A percentile compares a stretch with the other conserved stretches of the same genome.
These are phyloP conservation scores for Rhodomyrtus tomentosa DNA, from an alignment of 345 rosid species.

Conservation along the genomic window DNA sequence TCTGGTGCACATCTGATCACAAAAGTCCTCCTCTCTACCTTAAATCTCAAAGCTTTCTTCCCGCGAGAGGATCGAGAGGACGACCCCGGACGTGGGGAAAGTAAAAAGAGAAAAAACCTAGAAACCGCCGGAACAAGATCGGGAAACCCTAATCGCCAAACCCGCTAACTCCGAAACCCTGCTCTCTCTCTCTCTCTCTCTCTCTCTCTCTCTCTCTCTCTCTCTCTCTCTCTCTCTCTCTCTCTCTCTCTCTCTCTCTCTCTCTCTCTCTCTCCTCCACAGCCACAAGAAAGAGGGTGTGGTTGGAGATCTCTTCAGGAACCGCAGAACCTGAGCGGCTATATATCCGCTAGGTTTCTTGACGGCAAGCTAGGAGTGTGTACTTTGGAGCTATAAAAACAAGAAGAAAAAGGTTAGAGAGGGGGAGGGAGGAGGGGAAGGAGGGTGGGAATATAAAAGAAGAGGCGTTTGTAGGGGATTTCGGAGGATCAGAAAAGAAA, in stretches of 20 bases:
- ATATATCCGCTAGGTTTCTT: background rate
- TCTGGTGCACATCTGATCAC: constrained; percentile 13
- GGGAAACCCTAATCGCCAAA: background rate
- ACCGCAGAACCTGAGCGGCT: background rate
- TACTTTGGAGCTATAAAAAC: background rate
- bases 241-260: no score
- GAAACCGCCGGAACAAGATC: background rate
- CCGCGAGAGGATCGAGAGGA: background rate
- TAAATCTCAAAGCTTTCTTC: background rate
- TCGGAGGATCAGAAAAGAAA: background rate
- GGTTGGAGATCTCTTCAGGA: background rate
- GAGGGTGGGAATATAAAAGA: background rate
- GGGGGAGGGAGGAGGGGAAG: background rate
- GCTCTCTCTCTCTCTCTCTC: no score
- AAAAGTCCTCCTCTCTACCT: background rate
- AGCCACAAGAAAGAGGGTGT: background rate
- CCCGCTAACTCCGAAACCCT: background rate
- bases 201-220: no score
- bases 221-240: no score
- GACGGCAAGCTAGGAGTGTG: background rate
- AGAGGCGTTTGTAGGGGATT: background rate
- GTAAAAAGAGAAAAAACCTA: background rate
- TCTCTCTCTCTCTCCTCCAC: background rate
- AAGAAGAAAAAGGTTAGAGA: background rate
- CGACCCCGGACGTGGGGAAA: background rate